Evolutionary conservation across 106 monocot genomes (phyloP).

Genomic region (Phalaenopsis equestris): DNA sequence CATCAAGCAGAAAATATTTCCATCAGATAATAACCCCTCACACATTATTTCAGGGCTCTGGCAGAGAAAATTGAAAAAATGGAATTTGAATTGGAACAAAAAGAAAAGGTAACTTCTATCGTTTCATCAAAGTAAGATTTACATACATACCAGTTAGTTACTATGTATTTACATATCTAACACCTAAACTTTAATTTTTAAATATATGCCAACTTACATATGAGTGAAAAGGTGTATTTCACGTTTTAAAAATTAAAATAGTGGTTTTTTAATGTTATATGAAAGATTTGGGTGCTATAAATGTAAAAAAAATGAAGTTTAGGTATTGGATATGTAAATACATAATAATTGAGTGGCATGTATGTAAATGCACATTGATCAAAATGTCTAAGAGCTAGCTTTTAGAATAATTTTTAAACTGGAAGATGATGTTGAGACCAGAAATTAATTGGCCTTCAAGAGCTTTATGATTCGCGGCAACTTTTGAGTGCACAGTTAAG

Average conservation of each 20-base stretch:
- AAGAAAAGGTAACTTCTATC: constrained; percentile 59
- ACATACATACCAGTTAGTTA: too few relatives aligned
- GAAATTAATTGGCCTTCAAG: constrained; percentile 83
- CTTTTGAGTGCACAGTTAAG: constrained; percentile 56
- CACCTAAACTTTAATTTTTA: too few relatives aligned
- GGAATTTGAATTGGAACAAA: constrained; percentile 77
- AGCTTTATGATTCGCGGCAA: constrained; percentile 81
- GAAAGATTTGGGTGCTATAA: too few relatives aligned
- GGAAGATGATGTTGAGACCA: constrained; percentile 24
- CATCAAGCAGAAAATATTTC: not conserved
- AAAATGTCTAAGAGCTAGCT: not conserved
- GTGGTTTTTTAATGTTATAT: too few relatives aligned
- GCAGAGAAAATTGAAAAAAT: constrained; percentile 78
- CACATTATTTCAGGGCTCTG: constrained; percentile 35
- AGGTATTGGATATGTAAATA: too few relatives aligned
- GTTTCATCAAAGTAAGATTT: not conserved
- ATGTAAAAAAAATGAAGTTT: too few relatives aligned
- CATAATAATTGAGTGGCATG: too few relatives aligned
- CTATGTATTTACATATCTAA: too few relatives aligned
- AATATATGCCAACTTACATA: too few relatives aligned
- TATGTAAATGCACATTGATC: not conserved
- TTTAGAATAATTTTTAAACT: constrained; percentile 1
- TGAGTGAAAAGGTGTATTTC: too few relatives aligned
- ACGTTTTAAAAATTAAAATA: too few relatives aligned
- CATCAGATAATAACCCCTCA: not conserved